Evolutionary conservation across 1,284 basidiomycete genomes (phyloP), one percentile per base, ranked within the genome.

Genomic region (Malassezia yamatoensis): DNA sequence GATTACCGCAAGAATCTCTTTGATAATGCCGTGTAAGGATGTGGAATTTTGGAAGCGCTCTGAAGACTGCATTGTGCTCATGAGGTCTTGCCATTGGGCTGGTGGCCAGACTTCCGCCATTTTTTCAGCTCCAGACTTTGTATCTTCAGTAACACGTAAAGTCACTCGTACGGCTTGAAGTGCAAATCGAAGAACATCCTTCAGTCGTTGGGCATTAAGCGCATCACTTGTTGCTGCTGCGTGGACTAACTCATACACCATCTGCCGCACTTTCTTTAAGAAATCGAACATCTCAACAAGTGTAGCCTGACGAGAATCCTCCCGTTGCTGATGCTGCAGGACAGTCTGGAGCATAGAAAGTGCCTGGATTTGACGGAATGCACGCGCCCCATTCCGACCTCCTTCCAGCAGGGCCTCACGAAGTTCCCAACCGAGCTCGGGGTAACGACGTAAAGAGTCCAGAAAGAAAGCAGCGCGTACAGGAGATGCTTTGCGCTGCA

Each of bases 391-490:
- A 1, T 58, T 54, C 13, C 56, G 60, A 49, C 76, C 77, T 24
- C 81, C 74, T 10, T 79, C 78, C 40, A 86, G 65, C 16, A 90
- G 74, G 59, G 82, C 79, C 13, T 79, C 74, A 12, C 83, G 82
- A 33, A 89, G 75, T 38, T 63, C 75, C 87, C 89, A 91, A 8
- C 82, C 87, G 6, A 80, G 76, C 8, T 76, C 59, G 0, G 87
- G 83, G 76, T 83, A 82, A 38, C 87, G 83, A 32, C 81, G 81
- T 54, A 87, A 79, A 66, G 87, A 86, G 50, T 90, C 87, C 52
- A 83, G 79, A 76, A 96, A 83, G 78, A 94, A 90, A 37, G 77
- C 76, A 1, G 81, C 76, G 63, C 86, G 85, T 44, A 94, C 78
- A 35, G 81, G 79, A 5, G 87, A 90, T 41, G 83, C 81, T 76